Base-by-base conservation (phyloP, 306 rosid species). In the Nissolia schottii region DNA sequence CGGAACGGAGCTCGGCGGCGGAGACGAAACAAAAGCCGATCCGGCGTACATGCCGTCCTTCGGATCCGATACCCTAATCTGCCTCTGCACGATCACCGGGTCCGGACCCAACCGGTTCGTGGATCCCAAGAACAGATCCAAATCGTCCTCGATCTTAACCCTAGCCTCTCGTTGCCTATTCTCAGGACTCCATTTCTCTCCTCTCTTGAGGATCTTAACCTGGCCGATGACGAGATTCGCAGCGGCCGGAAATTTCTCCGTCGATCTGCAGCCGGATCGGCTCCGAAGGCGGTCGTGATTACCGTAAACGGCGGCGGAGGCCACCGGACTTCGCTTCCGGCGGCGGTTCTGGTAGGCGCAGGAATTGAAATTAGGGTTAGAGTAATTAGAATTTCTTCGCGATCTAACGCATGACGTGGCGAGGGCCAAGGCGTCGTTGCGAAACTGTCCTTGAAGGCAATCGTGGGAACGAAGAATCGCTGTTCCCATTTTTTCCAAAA, bases 181-280 rank as follows among this genome's bases (percentile, higher is more conserved):
- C 64, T 59, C 79, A 32, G 70, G 41, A 27, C 22, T 59, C 84
- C 84, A 81, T 31, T 38, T 43, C 77, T 87, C 97, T 11, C 97
- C 93, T 29, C 98, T 86, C 83, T 82, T 88, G n/a, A 93, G 88
- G 75, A 93, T 93, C 86, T 83, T 87, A 25, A 88, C 92, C 48
- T 90, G 80, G 11, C 92, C 97, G 87, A 84, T 81, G 22, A 84
- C 86, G 59, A 88, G 70, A 3, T 63, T 84, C 29, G 31, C 27
- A 1, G 77, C 40, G 2, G 70, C 57, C 1, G 84, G 67, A 22
- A 29, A 7, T 34, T 74, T 85, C 32, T 63, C 69, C 57, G 20
- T 78, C 71, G 84, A 60, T 22, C 75, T 58, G 22, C 71, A 78
- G 2, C 25, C 7, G 2, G 6, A 35, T 5, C 80, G 67, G 14